Conservation (phyloP, 352 stramenopile genomes). For the Peronospora belbahrii region DNA sequence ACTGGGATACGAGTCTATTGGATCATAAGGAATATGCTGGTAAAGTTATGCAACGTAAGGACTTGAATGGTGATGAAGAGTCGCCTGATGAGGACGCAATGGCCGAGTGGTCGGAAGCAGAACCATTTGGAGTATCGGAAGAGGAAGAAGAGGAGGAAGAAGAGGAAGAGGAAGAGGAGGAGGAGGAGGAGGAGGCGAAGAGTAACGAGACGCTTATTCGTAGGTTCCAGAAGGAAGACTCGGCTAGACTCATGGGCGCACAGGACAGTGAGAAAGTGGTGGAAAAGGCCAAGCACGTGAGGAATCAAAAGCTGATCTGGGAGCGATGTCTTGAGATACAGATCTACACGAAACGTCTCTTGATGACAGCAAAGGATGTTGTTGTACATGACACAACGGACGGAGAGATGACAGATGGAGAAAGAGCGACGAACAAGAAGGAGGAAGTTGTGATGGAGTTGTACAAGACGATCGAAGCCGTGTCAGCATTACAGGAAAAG, state of each 20-base stretch:
- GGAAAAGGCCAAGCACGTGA: constrained; percentile 71
- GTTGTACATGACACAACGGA: constrained; percentile 12
- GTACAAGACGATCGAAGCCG: constrained; percentile 51
- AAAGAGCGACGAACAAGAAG: constrained; percentile 23
- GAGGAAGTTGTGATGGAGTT: constrained; percentile 36
- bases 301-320: constrained; percentile 80
- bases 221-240: constrained; percentile 71
- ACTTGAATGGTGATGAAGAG: constrained; percentile 33
- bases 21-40: constrained; percentile 59
- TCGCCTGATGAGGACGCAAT: constrained; percentile 73
- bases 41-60: constrained; percentile 69
- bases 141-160: constrained; percentile 34
- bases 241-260: constrained; percentile 57
- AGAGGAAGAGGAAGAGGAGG: constrained; percentile 26
- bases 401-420: constrained; percentile 21
- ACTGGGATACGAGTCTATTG: constrained; percentile 52
- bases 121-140: constrained; percentile 68
- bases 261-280: constrained; percentile 72
- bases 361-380: constrained; percentile 40
- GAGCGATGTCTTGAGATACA: constrained; percentile 78
- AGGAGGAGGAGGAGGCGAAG: constrained; percentile 39
- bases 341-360: constrained; percentile 77
- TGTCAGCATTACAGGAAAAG: constrained; percentile 52
- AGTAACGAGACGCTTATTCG: constrained; percentile 73
- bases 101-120: constrained; percentile 70